phyloP scores from a whole-genome alignment of 208 protist species.

The Wallacemonas collosoma region DNA sequence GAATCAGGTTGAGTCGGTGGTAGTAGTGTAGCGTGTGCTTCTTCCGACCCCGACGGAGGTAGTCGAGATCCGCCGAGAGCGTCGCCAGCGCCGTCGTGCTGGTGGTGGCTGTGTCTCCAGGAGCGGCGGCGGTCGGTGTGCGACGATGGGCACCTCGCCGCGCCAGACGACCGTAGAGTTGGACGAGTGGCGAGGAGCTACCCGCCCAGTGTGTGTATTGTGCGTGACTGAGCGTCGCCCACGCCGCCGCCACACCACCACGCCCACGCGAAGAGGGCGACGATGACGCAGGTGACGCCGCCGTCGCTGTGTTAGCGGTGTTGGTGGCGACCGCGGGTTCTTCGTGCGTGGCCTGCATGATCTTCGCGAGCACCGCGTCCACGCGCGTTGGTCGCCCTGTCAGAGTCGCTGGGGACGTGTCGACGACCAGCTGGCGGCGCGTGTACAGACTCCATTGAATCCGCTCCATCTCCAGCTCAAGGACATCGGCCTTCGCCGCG shows the following conservation, averaged over 20 bases:
- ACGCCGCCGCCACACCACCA: not conserved
- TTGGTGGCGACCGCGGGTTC: not conserved
- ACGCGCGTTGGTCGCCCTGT: slow-evolving; percentile 50
- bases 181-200: slow-evolving; percentile 1
- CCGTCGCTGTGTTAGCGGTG: slow-evolving; percentile 1
- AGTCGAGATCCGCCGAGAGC: slow-evolving; percentile 56
- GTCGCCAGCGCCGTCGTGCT: slow-evolving; percentile 33
- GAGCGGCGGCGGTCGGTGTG: too few relatives aligned
- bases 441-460: slow-evolving; percentile 62
- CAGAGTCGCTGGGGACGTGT: slow-evolving; percentile 38
- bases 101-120: not conserved
- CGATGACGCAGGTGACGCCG: not conserved
- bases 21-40: slow-evolving; percentile 84
- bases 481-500: slow-evolving; percentile 58
- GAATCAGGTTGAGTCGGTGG: slow-evolving; percentile 71
- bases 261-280: not conserved
- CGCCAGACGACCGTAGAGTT: slow-evolving; percentile 3
- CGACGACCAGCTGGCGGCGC: slow-evolving; percentile 59
- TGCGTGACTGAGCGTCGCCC: slow-evolving; percentile 12
- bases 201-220: slow-evolving; percentile 18
- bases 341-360: not conserved
- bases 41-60: slow-evolving; percentile 53
- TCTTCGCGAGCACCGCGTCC: slow-evolving; percentile 30
- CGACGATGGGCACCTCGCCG: not conserved
- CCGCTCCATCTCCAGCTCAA: slow-evolving; percentile 61